phyloP scores from a whole-genome alignment of 106 monocot genomes.

The Allium sativum region DNA sequence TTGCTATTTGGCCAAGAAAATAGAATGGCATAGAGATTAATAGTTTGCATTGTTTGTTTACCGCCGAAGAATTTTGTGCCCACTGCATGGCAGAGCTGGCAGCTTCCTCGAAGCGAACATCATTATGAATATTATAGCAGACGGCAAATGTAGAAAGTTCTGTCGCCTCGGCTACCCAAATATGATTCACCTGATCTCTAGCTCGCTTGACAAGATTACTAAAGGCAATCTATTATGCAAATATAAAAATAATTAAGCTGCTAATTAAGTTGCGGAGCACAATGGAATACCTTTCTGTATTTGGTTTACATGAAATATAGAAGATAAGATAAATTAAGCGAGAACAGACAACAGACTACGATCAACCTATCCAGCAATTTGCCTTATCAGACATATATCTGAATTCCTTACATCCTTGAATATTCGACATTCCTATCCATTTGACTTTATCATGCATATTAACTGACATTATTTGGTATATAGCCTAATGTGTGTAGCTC shows the following conservation, averaged over 20 bases:
- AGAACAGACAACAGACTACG: background rate
- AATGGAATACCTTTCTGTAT: background rate
- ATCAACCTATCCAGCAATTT: background rate
- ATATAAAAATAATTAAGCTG: background rate
- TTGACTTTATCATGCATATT: too few species aligned
- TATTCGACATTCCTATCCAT: too few species aligned
- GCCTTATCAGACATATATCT: background rate
- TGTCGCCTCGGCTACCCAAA: constrained; percentile 65
- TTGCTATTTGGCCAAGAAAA: too few species aligned
- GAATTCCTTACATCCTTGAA: too few species aligned
- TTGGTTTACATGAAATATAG: background rate
- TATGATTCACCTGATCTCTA: constrained; percentile 46
- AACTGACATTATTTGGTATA: too few species aligned
- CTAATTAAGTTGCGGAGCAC: background rate
- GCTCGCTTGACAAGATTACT: constrained; percentile 56
- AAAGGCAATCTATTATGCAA: constrained; percentile 38
- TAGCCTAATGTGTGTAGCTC: too few species aligned
- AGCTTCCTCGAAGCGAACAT: constrained; percentile 40
- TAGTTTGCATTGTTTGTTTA: constrained; percentile 6
- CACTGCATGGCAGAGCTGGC: constrained; percentile 33
- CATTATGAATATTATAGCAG: constrained; percentile 16
- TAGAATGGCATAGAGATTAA: too few species aligned
- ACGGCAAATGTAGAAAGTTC: constrained; percentile 40
- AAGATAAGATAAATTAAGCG: background rate
- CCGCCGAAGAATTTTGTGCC: constrained; percentile 36